Percentiles rank a stretch among this genome's conserved stretches.
phyloP scores from a whole-genome alignment of 345 rosid species.

The Cardiospermum halicacabum region DNA sequence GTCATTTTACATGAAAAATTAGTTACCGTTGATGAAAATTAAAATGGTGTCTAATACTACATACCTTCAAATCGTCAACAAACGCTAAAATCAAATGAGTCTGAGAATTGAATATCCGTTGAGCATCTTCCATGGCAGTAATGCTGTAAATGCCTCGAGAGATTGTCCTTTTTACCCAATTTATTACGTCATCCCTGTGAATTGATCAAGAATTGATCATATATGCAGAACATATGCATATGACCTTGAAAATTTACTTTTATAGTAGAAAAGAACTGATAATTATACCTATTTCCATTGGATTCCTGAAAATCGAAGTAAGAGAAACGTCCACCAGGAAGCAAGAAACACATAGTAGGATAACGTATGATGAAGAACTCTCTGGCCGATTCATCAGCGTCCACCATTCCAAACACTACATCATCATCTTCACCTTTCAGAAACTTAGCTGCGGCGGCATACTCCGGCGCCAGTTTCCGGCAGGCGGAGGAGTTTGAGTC shows the following conservation, averaged over 20 bases:
- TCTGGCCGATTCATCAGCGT: neutral
- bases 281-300: neutral
- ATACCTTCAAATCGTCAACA: conserved; percentile 11
- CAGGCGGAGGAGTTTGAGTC: neutral
- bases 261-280: too few relatives aligned
- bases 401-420: neutral
- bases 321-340: neutral
- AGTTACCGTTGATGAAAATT: neutral
- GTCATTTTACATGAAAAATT: neutral
- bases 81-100: conserved; percentile 11
- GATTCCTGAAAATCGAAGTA: neutral
- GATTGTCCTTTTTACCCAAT: conserved; percentile 5
- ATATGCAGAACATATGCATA: too few relatives aligned
- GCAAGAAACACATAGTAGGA: neutral
- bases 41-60: neutral
- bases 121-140: conserved; percentile 4
- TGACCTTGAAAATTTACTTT: too few relatives aligned
- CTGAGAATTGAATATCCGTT: neutral
- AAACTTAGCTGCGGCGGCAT: neutral
- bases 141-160: conserved; percentile 6
- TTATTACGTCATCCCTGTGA: conserved; percentile 5
- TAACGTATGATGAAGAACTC: neutral
- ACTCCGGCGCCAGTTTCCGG: neutral
- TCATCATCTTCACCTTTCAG: neutral
- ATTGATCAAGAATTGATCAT: too few relatives aligned